Evolutionary conservation across 2,329 filamentous ascomycete species (phyloP), one percentile per base, ranked within the genome.

Genomic region (Cercospora brassicicola): DNA sequence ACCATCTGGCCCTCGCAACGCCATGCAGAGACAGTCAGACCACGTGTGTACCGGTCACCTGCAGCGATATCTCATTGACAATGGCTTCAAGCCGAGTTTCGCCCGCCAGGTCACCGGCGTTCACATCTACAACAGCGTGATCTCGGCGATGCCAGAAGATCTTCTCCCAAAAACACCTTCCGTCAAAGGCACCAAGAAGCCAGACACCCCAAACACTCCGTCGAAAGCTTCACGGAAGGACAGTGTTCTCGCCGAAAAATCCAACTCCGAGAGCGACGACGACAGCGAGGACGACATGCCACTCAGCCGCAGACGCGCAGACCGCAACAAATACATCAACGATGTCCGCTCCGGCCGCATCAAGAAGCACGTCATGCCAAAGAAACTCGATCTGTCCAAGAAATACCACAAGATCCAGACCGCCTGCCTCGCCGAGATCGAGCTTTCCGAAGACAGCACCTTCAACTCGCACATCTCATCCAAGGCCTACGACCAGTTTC

Each of bases 381-480:
- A 48, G 26, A 42, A 28, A 28, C 33, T 64, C 53, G 62, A 64
- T 6, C 11, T 64, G 1, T 64, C 62, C 11, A 39, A 48, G 33
- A 45, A 18, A 26, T 31, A 59, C 33, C 53, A 59, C 53, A 23
- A 57, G n/a, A 64, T 64, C 36, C 20, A 56, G 31, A 64, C 62
- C 8, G 48, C 36, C 7, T 42, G 53, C 20, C 62, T 64, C 31
- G 23, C 33, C 26, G 23, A 31, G 1, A 53, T 64, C 26, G 26
- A 57, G 6, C 23, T 64, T 7, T 64, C 62, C 13, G 23, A 59
- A 31, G 26, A 45, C 23, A 59, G 62, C 62, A 33, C n/a, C 13
- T 64, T 57, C 62, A 64, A 64, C n/a, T 15, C 36, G 7, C 31
- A 64, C 23, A 56, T 48, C 23, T 57, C 62, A 23, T 48, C 62